Evolutionary conservation across 2,329 filamentous ascomycete genomes (phyloP), one percentile per base, ranked within the genome.

Genomic region (Aspergillus aculeatinus): DNA sequence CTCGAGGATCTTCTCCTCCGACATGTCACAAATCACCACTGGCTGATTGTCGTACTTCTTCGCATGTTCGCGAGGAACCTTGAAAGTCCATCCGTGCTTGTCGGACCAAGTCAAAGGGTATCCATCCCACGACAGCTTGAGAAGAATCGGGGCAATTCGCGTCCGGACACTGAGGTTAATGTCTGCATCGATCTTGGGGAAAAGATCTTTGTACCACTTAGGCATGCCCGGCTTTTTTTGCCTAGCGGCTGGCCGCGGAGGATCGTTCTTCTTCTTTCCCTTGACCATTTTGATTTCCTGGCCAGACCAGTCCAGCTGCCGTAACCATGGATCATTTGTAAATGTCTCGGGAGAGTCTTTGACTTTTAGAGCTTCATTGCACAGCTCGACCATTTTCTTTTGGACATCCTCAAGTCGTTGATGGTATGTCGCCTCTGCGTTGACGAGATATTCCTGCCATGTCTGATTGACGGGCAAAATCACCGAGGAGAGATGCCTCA

Each of bases 161-260:
- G 92, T 96, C 50, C 96, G 86, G 0, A 98, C 93, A 0, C 91
- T 91, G 19, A 99, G 79, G 61, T 82, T 88, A 59, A 97, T 95
- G 0, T 76, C 49, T 9, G 83, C 79, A 60, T 87, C 85, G 25
- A 79, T 88, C 59, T 87, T 92, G 1, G 83, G 68, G 68, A 96
- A 96, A 1, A 99, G 80, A 72, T 92, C 92, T 71, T 95, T 97
- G 78, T 96, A 99, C 95, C 95, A 99, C 65, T 90, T 84, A 0
- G 95, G 95, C 89, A 91, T 95, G 14, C 95, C 95, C 0, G 94
- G 93, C 78, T 89, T 92, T 81, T 98, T 99, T 74, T 99, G 95
- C 50, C 90, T 83, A 11, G 88, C 88, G 7, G 88, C 89, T 31
- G 89, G 92, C 49, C 92, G 83, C 2, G 90, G 89, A 11, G 89